A percentile compares a stretch with the other conserved stretches of the same genome.
phyloP scores from a whole-genome alignment of 2,329 filamentous ascomycete species.

The Didymella keratinophila region DNA sequence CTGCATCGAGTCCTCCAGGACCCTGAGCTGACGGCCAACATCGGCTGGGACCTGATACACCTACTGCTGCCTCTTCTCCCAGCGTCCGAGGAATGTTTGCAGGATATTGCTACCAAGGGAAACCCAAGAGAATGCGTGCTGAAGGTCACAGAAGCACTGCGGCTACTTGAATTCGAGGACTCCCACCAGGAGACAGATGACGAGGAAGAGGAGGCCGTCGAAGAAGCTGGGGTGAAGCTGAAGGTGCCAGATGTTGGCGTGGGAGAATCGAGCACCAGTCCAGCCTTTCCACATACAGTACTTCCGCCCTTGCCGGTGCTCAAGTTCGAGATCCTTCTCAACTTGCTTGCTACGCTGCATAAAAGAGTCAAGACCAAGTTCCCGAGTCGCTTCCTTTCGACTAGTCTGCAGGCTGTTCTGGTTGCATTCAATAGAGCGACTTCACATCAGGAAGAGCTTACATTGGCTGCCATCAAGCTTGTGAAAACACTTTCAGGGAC shows the following conservation, averaged over 20 bases:
- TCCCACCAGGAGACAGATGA: conserved; percentile 64
- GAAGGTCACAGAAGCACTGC: conserved; percentile 78
- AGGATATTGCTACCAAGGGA: conserved; percentile 76
- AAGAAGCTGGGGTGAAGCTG: conserved; percentile 20
- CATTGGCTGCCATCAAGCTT: conserved; percentile 73
- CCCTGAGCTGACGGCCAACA: conserved; percentile 73
- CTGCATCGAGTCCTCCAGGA: conserved; percentile 75
- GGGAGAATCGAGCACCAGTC: conserved; percentile 45
- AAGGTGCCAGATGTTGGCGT: conserved; percentile 36
- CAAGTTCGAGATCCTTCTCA: conserved; percentile 74
- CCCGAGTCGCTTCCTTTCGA: conserved; percentile 79
- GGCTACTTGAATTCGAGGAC: conserved; percentile 62
- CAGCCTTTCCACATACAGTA: conserved; percentile 32
- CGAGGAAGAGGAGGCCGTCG: conserved; percentile 48
- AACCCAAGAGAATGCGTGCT: conserved; percentile 84
- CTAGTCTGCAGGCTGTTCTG: conserved; percentile 76
- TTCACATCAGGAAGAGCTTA: conserved; percentile 67
- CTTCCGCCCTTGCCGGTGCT: conserved; percentile 53
- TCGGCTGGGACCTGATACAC: conserved; percentile 85
- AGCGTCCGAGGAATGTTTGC: conserved; percentile 72
- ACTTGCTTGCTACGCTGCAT: conserved; percentile 76
- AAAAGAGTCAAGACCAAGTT: conserved; percentile 77
- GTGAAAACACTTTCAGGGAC: conserved; percentile 73
- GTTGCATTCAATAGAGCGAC: conserved; percentile 68
- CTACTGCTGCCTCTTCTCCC: conserved; percentile 73